These are phyloP conservation scores for Dendrobium catenatum DNA, from an alignment of 106 monocot species.

Conservation along the genomic window DNA sequence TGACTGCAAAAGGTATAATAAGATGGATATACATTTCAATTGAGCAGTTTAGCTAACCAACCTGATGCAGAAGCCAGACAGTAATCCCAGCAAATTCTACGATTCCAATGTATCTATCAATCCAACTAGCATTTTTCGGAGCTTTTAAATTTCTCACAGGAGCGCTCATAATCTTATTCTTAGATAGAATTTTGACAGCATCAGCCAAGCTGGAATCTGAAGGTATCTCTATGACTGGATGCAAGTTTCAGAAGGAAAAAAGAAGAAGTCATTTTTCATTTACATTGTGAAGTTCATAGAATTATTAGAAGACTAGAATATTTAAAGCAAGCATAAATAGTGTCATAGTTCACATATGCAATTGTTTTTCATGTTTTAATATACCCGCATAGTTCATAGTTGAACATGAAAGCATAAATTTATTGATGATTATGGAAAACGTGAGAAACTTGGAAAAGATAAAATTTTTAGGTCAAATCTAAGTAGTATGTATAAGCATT, in stretches of 20 bases:
- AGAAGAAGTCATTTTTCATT: conserved; percentile 3
- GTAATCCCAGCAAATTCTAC: conserved; percentile 87
- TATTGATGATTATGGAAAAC: no score
- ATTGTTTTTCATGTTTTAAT: not conserved
- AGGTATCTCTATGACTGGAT: conserved; percentile 62
- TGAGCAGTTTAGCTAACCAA: conserved; percentile 10
- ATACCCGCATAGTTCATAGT: not conserved
- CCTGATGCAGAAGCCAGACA: conserved; percentile 91
- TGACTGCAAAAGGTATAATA: conserved; percentile 32
- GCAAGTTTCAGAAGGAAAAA: conserved; percentile 12
- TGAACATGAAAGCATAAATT: no score
- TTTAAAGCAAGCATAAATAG: not conserved
- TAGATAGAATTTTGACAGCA: conserved; percentile 58
- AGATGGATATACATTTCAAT: not conserved
- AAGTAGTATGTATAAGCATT: no score
- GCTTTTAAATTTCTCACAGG: conserved; percentile 66
- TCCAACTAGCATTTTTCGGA: conserved; percentile 70
- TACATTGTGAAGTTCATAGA: not conserved
- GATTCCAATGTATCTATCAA: conserved; percentile 75
- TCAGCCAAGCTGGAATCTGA: conserved; percentile 66
- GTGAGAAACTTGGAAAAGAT: no score
- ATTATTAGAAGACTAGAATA: not conserved
- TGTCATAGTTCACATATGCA: not conserved
- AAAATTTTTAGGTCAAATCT: no score
- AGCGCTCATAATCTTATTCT: conserved; percentile 51